Conservation (phyloP, 1,284 basidiomycete species). For the Microbotryum scabiosae region DNA sequence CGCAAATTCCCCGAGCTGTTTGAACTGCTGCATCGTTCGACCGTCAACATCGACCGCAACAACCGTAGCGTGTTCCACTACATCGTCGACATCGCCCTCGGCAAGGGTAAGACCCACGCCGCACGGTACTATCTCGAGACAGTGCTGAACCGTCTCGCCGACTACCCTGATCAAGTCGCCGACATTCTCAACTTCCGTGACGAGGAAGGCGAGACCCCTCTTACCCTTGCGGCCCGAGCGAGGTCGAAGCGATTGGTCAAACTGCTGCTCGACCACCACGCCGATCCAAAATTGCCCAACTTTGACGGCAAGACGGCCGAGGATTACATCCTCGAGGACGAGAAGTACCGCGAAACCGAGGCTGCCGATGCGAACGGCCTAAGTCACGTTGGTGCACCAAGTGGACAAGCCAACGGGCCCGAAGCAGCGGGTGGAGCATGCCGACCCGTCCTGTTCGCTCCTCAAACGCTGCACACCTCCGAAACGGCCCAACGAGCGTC, state of each 20-base stretch:
- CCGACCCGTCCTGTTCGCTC: neutral
- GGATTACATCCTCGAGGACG: slow-evolving; percentile 98
- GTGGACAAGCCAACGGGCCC: neutral
- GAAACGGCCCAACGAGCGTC: slow-evolving; percentile 79
- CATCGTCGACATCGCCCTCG: slow-evolving; percentile 95
- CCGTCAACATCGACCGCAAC: slow-evolving; percentile 96
- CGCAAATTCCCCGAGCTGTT: slow-evolving; percentile 98
- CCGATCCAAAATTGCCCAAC: slow-evolving; percentile 91
- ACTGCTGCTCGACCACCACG: slow-evolving; percentile 90
- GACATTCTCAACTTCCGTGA: slow-evolving; percentile 99
- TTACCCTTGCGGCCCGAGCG: slow-evolving; percentile 94
- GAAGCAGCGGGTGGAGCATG: neutral
- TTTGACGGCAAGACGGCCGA: slow-evolving; percentile 94
- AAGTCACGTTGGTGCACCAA: neutral
- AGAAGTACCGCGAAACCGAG: slow-evolving; percentile 62
- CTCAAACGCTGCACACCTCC: slow-evolving; percentile 61
- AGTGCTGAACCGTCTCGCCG: slow-evolving; percentile 76
- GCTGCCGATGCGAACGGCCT: slow-evolving; percentile 11
- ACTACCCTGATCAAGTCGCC: slow-evolving; percentile 91
- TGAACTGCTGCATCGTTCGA: slow-evolving; percentile 90
- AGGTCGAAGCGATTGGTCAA: slow-evolving; percentile 95
- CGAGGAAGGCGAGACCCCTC: slow-evolving; percentile 94
- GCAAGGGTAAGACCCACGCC: slow-evolving; percentile 94
- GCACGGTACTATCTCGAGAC: slow-evolving; percentile 99
- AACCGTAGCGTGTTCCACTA: slow-evolving; percentile 99